A percentile compares a stretch with the other conserved stretches of the same genome.
These are phyloP conservation scores for Skeletonema potamos DNA, from an alignment of 108 stramenopile genomes.

Conservation along the genomic window DNA sequence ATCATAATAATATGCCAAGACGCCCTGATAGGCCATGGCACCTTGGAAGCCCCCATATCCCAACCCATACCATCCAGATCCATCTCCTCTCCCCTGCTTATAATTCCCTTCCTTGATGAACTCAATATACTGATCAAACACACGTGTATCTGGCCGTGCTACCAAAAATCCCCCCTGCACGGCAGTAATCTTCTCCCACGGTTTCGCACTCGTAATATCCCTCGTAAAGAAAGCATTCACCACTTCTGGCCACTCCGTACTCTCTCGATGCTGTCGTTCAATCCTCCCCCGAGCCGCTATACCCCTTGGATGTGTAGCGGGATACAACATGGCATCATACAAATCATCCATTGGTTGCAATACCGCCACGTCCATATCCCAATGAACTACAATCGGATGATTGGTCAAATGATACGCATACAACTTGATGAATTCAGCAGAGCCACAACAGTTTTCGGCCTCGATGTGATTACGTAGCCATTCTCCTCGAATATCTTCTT, in stretches of 20 bases:
- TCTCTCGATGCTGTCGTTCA: conserved; percentile 43
- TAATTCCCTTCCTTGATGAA: conserved; percentile 65
- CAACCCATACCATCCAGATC: conserved; percentile 44
- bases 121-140: conserved; percentile 59
- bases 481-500: conserved; percentile 15
- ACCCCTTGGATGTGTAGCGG: conserved; percentile 17
- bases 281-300: conserved; percentile 26
- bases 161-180: conserved; percentile 83
- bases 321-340: conserved; percentile 65
- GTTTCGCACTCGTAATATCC: conserved; percentile 58
- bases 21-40: conserved; percentile 71
- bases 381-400: conserved; percentile 63
- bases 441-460: conserved; percentile 76
- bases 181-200: conserved; percentile 33
- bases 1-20: conserved; percentile 69
- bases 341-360: conserved; percentile 65
- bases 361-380: conserved; percentile 68
- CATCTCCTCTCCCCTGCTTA: conserved; percentile 37
- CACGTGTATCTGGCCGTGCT: conserved; percentile 48
- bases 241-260: conserved; percentile 6
- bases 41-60: conserved; percentile 69
- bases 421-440: conserved; percentile 87
- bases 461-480: conserved; percentile 27
- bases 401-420: conserved; percentile 77
- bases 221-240: conserved; percentile 49